Base-by-base conservation (phyloP, 129 eudicot genomes). In the Lonicera japonica region DNA sequence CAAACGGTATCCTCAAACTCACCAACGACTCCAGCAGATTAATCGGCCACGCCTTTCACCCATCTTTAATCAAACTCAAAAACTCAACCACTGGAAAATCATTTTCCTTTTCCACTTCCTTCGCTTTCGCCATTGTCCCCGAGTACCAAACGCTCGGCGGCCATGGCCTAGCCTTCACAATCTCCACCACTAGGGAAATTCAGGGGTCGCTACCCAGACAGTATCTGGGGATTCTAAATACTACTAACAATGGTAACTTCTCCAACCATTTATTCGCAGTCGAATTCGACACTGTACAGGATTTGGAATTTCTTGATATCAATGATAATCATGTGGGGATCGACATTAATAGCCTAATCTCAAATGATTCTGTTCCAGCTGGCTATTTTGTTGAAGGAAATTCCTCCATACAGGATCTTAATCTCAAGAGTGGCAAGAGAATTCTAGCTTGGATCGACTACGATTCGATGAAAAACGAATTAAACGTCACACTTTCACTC, bases 371-470 rank as follows among this genome's bases (percentile, higher is more conserved):
- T 25, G 87, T 75, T 0, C 46, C 29, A 56, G 97, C 86, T 11
- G 70, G 83, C 8, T 90, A 73, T 67, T 86, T 57, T 47, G 11
- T 48, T 11, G 71, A 75, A 21, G 90, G 81, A 6, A 70, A 79
- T 77, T 63, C 75, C 1, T 74, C 79, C 0, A 64, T 54, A 70
- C 82, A 82, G 61, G 69, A 69, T 22, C 61, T 90, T 60, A 50
- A 56, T 63, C 71, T 90, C 24, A 58, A 79, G 71, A 53, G 79
- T 67, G 80, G 87, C 17, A 64, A 76, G 65, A 79, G 54, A 48
- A 76, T 90, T 71, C 78, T 73, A 63, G 91, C 86, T 29, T 90
- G 97, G 97, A 41, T 90, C 38, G 95, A 90, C 58, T 90, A 90
- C 67, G 81, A 90, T 69, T 88, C 95, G 5, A 21, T 0, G 52